Evolutionary conservation across 2,329 filamentous ascomycete genomes (phyloP).

Genomic region (Paraphaeosphaeria minitans): DNA sequence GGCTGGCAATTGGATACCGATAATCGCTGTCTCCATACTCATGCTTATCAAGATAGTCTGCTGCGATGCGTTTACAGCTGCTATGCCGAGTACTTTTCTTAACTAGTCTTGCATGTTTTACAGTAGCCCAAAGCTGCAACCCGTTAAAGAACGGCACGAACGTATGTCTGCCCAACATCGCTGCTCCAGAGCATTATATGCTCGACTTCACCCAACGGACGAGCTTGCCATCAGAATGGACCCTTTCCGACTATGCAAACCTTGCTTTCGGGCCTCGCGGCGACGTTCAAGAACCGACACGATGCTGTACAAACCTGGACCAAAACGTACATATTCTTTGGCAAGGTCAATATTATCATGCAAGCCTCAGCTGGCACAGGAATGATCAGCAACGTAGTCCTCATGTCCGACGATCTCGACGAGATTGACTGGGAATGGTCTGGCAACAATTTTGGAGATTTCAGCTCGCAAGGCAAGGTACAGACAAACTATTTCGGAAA

Average conservation of each 20-base stretch:
- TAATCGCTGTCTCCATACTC: too few species aligned
- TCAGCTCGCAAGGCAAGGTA: conserved; percentile 1
- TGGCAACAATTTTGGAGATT: neutral
- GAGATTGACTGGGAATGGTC: conserved; percentile 4
- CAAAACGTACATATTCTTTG: neutral
- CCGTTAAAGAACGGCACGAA: too few species aligned
- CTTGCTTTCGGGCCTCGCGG: neutral
- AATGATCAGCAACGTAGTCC: neutral
- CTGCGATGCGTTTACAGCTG: too few species aligned
- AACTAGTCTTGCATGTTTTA: too few species aligned
- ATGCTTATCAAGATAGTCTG: too few species aligned
- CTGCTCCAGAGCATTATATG: neutral
- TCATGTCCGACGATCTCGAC: neutral
- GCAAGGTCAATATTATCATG: neutral
- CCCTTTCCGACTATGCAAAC: neutral
- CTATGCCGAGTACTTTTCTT: too few species aligned
- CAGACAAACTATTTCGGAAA: too few species aligned
- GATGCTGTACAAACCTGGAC: neutral
- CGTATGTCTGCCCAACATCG: too few species aligned
- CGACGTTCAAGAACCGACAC: neutral
- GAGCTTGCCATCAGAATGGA: neutral
- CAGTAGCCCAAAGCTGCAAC: too few species aligned
- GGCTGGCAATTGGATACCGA: too few species aligned
- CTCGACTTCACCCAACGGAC: neutral
- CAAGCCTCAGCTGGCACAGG: neutral